These are phyloP conservation scores for Epicoccum nigrum DNA, from an alignment of 2,329 filamentous ascomycete species.

Conservation along the genomic window DNA sequence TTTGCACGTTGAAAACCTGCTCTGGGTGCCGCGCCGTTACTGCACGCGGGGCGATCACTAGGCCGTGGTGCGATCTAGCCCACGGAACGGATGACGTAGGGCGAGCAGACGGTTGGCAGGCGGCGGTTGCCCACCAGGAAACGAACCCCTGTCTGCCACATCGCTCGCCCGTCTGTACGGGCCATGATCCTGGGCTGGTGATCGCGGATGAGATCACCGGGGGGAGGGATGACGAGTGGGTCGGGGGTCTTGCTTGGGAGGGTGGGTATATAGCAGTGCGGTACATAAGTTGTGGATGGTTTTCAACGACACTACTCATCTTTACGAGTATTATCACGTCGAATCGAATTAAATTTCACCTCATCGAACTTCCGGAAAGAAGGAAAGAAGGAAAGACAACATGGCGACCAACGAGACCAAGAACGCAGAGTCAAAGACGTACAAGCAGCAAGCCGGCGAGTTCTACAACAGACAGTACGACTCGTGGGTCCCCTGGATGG, in stretches of 20 bases:
- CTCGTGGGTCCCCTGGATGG: slow-evolving; percentile 76
- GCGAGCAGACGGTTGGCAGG: background rate
- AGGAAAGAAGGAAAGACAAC: background rate
- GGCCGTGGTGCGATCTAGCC: slow-evolving; percentile 11
- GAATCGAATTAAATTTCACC: background rate
- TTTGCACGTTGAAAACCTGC: slow-evolving; percentile 9
- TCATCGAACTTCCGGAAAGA: background rate
- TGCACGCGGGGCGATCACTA: slow-evolving; percentile 28
- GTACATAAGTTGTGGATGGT: no score
- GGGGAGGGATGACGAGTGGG: slow-evolving; percentile 8
- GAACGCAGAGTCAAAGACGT: slow-evolving; percentile 29
- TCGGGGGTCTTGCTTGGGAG: background rate
- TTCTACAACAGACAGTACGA: slow-evolving; percentile 77
- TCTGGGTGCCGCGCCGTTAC: slow-evolving; percentile 13
- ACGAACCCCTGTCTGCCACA: slow-evolving; percentile 7
- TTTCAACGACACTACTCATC: background rate
- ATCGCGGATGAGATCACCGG: slow-evolving; percentile 20
- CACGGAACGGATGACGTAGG: slow-evolving; percentile 29
- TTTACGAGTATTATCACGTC: no score
- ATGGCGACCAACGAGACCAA: slow-evolving; percentile 8
- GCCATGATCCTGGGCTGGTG: slow-evolving; percentile 13
- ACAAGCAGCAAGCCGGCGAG: slow-evolving; percentile 45
- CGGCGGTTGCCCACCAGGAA: no score
- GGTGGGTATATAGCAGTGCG: no score
- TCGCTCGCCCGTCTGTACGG: slow-evolving; percentile 3